Conservation (phyloP, 208 protist genomes). For the Acanthamoeba triangularis region DNA sequence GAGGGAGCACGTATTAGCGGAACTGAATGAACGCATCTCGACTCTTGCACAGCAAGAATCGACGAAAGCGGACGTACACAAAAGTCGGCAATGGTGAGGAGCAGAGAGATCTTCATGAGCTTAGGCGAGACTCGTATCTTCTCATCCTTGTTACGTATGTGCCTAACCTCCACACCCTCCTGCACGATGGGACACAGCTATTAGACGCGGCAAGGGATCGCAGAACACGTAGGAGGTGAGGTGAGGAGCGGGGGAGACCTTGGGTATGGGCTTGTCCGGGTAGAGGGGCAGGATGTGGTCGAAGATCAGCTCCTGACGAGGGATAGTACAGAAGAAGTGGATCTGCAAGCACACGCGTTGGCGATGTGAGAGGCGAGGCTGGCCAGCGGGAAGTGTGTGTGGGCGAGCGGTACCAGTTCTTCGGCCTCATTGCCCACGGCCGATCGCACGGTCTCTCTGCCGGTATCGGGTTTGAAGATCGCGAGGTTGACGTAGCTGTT, state of each 20-base stretch:
- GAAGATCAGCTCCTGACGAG: constrained; percentile 28
- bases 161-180: constrained; percentile 27
- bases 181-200: background rate
- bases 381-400: background rate
- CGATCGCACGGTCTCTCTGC: background rate
- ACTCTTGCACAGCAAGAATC: background rate
- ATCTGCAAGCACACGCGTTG: background rate
- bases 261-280: constrained; percentile 18
- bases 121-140: constrained; percentile 6
- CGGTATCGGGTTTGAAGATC: constrained; percentile 21
- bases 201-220: background rate
- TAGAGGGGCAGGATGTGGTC: constrained; percentile 3
- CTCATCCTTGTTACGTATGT: background rate
- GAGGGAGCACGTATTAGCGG: background rate
- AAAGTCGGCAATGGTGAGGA: constrained; percentile 10
- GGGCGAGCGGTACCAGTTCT: background rate
- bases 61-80: background rate
- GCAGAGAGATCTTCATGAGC: constrained; percentile 3
- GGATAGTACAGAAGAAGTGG: constrained; percentile 23
- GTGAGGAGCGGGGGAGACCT: background rate
- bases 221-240: background rate
- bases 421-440: constrained; percentile 12
- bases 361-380: background rate
- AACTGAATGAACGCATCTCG: no score
- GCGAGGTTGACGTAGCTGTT: constrained; percentile 32